Percentiles rank a stretch among this genome's conserved stretches.
Evolutionary conservation across 2,329 filamentous ascomycete genomes (phyloP).

Genomic region (Dothistroma septosporum): DNA sequence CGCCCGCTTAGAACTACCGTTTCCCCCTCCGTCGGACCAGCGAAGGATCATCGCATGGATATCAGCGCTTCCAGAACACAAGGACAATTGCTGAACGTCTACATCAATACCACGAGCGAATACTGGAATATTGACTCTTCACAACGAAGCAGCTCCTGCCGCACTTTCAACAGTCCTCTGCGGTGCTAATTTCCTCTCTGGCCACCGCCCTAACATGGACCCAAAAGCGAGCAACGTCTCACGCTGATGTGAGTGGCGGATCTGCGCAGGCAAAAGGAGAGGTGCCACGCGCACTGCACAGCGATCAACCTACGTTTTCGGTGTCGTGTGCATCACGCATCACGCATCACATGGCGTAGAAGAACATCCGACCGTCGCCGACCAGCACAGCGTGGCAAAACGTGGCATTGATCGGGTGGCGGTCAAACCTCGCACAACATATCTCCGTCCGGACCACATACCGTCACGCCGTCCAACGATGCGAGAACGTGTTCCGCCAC

Average conservation of each 20-base stretch:
- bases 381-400: neutral
- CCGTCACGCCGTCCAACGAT: neutral
- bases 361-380: neutral
- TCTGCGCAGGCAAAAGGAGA: conserved; percentile 1
- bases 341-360: neutral
- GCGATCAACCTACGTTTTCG: neutral
- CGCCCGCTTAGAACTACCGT: neutral
- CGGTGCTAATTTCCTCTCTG: neutral
- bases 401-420: neutral
- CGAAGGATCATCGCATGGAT: neutral
- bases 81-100: neutral
- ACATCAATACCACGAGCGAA: neutral
- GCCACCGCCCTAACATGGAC: neutral
- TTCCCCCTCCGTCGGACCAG: neutral
- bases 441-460: neutral
- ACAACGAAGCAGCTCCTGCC: neutral
- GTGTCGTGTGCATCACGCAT: neutral
- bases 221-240: neutral
- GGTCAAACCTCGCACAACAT: neutral
- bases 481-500: neutral
- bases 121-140: neutral
- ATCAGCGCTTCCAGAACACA: neutral
- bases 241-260: conserved; percentile 5
- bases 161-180: neutral
- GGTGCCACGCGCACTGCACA: neutral